These are phyloP conservation scores for Penicillium sp. DNA, from an alignment of 2,329 filamentous ascomycete genomes.

Conservation along the genomic window DNA sequence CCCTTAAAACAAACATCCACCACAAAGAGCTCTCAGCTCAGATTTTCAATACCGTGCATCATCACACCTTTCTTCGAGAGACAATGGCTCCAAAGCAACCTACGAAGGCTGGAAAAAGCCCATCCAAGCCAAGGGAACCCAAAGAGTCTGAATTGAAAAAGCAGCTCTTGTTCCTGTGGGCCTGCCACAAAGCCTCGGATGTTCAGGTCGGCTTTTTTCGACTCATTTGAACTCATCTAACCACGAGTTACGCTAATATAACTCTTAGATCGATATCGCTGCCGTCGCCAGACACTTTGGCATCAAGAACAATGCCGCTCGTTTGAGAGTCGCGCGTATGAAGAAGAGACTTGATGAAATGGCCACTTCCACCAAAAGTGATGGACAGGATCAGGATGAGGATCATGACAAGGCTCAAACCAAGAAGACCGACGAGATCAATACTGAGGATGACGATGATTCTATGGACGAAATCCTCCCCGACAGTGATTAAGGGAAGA, in stretches of 20 bases:
- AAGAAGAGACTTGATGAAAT: neutral
- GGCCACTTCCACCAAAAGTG: neutral
- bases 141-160: neutral
- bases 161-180: conserved; percentile 1
- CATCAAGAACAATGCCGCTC: neutral
- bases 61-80: neutral
- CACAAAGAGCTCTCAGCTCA: neutral
- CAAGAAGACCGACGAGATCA: neutral
- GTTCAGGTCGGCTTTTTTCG: neutral
- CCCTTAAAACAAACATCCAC: no score
- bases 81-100: neutral
- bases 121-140: neutral
- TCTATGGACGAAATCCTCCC: neutral
- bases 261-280: neutral
- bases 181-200: neutral
- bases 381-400: neutral
- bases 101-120: neutral
- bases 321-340: neutral
- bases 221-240: fast-evolving
- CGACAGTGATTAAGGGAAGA: neutral
- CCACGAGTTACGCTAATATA: neutral
- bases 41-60: no score
- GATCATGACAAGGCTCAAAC: neutral
- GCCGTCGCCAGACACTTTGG: neutral
- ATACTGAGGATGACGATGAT: neutral